Conservation (phyloP, 768 basidiomycete genomes). For the Gymnopilus dilepis region DNA sequence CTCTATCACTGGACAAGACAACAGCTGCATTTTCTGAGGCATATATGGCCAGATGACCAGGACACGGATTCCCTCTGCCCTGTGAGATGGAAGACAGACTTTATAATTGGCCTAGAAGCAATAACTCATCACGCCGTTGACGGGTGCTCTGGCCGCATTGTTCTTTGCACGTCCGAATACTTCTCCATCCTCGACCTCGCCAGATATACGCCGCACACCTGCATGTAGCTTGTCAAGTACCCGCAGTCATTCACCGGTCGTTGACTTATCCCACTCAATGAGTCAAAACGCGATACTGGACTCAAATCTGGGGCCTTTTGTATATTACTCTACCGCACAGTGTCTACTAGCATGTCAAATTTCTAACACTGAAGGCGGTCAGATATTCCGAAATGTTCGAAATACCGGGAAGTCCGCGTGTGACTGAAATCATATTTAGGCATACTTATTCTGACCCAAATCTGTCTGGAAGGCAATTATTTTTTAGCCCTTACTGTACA, state of each 20-base stretch:
- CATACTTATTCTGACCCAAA: background rate
- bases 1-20: too few relatives aligned
- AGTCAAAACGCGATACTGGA: conserved; percentile 9
- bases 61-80: background rate
- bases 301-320: conserved; percentile 1
- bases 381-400: background rate
- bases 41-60: background rate
- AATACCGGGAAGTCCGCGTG: background rate
- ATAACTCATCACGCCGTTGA: background rate
- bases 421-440: background rate
- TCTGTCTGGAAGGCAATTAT: background rate
- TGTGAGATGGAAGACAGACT: background rate
- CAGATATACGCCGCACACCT: background rate
- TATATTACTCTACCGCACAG: background rate
- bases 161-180: background rate
- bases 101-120: background rate
- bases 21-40: background rate
- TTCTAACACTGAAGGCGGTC: background rate
- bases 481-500: background rate
- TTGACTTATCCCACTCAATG: conserved; percentile 16
- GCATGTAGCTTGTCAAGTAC: too few relatives aligned
- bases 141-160: background rate
- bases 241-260: conserved; percentile 16
- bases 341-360: background rate
- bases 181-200: background rate